These are phyloP conservation scores for Streptanthus diversifolius DNA, from an alignment of 345 rosid genomes.

Conservation along the genomic window DNA sequence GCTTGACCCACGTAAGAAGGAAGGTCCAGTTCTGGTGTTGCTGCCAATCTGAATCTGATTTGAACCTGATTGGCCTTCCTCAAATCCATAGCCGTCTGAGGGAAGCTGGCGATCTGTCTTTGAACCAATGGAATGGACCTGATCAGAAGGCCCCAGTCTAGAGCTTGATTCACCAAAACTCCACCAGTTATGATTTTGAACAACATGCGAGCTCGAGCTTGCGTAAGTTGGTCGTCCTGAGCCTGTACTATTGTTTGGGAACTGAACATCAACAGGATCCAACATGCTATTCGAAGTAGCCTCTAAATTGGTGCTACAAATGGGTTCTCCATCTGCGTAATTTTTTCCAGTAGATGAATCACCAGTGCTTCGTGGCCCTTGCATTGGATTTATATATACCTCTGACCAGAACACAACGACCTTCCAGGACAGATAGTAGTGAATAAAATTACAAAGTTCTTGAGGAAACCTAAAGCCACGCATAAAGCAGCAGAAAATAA, in stretches of 20 bases:
- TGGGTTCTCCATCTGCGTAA: constrained; percentile 26
- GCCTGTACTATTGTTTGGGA: constrained; percentile 5
- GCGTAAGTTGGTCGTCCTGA: constrained; percentile 37
- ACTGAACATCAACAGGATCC: constrained; percentile 50
- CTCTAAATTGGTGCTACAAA: constrained; percentile 25
- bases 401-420: constrained; percentile 9
- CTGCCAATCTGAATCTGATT: constrained; percentile 26
- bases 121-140: constrained; percentile 41
- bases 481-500: background rate
- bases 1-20: constrained; percentile 51
- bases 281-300: constrained; percentile 33
- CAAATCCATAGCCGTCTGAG: constrained; percentile 26
- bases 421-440: background rate
- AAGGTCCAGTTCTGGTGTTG: constrained; percentile 42
- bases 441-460: background rate
- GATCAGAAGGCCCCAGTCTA: constrained; percentile 44
- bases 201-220: constrained; percentile 38
- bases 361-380: constrained; percentile 26
- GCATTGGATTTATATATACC: constrained; percentile 20
- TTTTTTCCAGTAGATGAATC: constrained; percentile 29
- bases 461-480: constrained; percentile 21
- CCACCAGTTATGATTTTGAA: constrained; percentile 52
- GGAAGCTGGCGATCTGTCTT: constrained; percentile 53
- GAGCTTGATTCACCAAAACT: constrained; percentile 66
- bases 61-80: constrained; percentile 24